These are phyloP conservation scores for Linderniella brevidens DNA, from an alignment of 257 asterid species.

Conservation along the genomic window DNA sequence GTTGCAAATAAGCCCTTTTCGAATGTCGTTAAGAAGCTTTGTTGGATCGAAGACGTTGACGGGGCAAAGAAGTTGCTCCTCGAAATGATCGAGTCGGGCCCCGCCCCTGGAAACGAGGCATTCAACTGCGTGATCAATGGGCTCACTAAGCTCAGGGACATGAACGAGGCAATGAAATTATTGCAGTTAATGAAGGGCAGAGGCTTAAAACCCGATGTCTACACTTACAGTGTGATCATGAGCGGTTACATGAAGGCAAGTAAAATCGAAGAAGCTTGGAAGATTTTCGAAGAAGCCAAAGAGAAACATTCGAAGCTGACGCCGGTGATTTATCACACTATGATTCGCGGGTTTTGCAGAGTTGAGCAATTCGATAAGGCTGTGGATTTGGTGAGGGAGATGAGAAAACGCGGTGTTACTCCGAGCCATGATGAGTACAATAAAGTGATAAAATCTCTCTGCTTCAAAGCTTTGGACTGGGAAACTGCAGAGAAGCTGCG, in stretches of 20 bases:
- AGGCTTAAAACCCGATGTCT: slow-evolving; percentile 77
- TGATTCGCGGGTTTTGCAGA: slow-evolving; percentile 73
- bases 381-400: slow-evolving; percentile 40
- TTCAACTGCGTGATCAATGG: slow-evolving; percentile 58
- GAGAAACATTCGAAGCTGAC: slow-evolving; percentile 42
- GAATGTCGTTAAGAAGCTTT: slow-evolving; percentile 37
- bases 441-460: slow-evolving; percentile 69
- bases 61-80: slow-evolving; percentile 42
- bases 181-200: slow-evolving; percentile 45
- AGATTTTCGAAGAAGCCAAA: slow-evolving; percentile 56
- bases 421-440: slow-evolving; percentile 63
- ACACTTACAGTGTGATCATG: slow-evolving; percentile 59
- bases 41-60: slow-evolving; percentile 55
- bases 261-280: slow-evolving; percentile 59
- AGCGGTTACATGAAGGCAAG: slow-evolving; percentile 49
- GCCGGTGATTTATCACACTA: slow-evolving; percentile 43
- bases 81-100: slow-evolving; percentile 59
- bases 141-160: slow-evolving; percentile 43
- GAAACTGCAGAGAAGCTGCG: slow-evolving; percentile 49
- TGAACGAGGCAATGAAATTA: slow-evolving; percentile 39
- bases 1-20: slow-evolving; percentile 46
- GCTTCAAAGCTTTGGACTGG: slow-evolving; percentile 80
- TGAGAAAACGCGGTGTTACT: slow-evolving; percentile 48
- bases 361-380: slow-evolving; percentile 71
- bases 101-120: slow-evolving; percentile 61